Base-by-base conservation (phyloP, 2,329 filamentous ascomycete species). In the Fusarium lateritium region DNA sequence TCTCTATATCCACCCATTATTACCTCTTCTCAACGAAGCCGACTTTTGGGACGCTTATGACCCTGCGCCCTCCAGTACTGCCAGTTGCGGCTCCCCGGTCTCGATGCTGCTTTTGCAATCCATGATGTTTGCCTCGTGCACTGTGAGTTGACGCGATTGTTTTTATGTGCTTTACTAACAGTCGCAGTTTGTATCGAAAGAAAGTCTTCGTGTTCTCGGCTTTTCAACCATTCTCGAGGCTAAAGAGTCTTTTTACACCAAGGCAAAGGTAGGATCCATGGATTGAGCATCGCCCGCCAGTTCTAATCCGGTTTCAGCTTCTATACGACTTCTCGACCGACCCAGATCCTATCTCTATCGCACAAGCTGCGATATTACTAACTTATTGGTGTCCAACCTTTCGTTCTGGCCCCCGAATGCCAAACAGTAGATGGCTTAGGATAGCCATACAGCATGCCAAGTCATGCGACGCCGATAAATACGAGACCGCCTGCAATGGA, bases 381-480 rank as follows among this genome's bases (percentile, higher is more conserved):
- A 71, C 69, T 1, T 71, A 71, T 24, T 71, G 69, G 69, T 70
- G 68, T 2, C 68, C 69, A 4, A 70, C 69, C 0, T 70, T 72
- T 42, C 56, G 65, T 1, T 49, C 65, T 0, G 65, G 69, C 2
- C 65, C 61, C 1, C 38, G 51, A 28, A 71, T 50, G 38, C 65
- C 57, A 2, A 70, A 71, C 19, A 72, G 62, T 3, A 53, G 57
- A 47, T 71, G 69, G 69, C 57, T 71, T 4, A 59, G 50, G 28
- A 70, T 70, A 1, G 69, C 69, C 0, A 62, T 71, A 0, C 53
- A 70, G 15, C 55, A 72, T 7, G 65, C 65, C 19, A 72, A 53
- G 24, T 53, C 69, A 21, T 52, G 50, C n/a, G 44, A 40, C 2
- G 69, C 69, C 21, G 51, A 71, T 5, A 57, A 55, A 42, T 71